Evolutionary conservation across 163 green algal species (phyloP).

Genomic region (Scenedesmus sp.): DNA sequence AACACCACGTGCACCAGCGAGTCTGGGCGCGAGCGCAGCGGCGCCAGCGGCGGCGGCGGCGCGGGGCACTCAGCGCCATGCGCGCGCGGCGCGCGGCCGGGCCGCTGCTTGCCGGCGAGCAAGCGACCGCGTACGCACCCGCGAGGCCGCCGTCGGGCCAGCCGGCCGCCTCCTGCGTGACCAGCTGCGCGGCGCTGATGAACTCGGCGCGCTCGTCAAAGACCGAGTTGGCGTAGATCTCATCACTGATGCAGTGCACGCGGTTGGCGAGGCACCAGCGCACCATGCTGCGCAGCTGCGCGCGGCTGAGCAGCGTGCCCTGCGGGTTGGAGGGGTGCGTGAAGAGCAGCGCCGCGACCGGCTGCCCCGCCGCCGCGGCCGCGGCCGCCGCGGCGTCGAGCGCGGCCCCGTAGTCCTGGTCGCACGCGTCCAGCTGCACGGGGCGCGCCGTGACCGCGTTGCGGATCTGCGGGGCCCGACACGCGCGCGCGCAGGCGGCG

Average conservation of each 20-base stretch:
- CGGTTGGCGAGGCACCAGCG: conserved; percentile 71
- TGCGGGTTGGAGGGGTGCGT: conserved; percentile 91
- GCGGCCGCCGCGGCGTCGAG: conserved; percentile 43
- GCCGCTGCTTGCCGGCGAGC: too few relatives aligned
- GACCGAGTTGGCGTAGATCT: conserved; percentile 90
- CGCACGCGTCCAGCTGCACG: conserved; percentile 28
- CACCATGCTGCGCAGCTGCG: conserved; percentile 70
- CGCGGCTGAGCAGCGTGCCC: conserved; percentile 64
- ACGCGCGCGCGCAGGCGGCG: background rate
- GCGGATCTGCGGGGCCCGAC: conserved; percentile 22
- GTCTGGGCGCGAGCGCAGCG: background rate
- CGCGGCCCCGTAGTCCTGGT: conserved; percentile 25
- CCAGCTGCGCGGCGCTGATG: conserved; percentile 59
- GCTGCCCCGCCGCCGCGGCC: conserved; percentile 43
- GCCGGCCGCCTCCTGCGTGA: conserved; percentile 44
- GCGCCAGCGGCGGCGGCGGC: background rate
- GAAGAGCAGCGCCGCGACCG: conserved; percentile 73
- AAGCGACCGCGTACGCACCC: too few relatives aligned
- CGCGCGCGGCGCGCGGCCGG: too few relatives aligned
- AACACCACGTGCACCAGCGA: conserved; percentile 76
- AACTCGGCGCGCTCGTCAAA: conserved; percentile 65
- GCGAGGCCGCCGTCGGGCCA: background rate
- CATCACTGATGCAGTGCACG: conserved; percentile 82
- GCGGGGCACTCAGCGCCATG: background rate
- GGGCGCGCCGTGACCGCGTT: conserved; percentile 27